Evolutionary conservation across 192 early-diverging fungal species (phyloP).

Genomic region (Lunasporangiospora selenospora): DNA sequence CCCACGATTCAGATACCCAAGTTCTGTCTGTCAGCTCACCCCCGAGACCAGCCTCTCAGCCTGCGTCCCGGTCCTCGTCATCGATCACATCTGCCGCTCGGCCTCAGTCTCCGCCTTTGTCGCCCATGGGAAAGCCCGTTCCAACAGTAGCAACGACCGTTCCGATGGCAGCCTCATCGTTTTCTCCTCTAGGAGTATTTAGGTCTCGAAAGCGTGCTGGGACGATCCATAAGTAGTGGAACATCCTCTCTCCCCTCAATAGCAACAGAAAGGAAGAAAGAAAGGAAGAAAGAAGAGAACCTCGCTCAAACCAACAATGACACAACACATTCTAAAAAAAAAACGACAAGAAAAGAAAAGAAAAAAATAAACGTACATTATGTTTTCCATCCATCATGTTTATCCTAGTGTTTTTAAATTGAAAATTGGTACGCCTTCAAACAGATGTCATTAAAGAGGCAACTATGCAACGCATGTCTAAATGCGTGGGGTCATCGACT

Average conservation of each 20-base stretch:
- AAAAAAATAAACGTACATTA: no score
- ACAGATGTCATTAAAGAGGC: no score
- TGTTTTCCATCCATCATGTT: no score
- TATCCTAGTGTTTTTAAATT: no score
- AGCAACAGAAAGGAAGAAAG: no score
- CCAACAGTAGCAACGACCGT: neutral
- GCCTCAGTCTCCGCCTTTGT: neutral
- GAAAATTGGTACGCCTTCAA: no score
- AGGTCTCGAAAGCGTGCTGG: constrained; percentile 36
- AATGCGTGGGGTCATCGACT: no score
- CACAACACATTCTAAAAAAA: no score
- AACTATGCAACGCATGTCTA: no score
- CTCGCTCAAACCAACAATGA: no score
- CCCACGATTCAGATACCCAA: neutral
- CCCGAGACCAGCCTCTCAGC: neutral
- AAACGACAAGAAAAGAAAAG: no score
- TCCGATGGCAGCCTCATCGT: neutral
- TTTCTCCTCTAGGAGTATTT: constrained; percentile 29
- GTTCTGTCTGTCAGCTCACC: constrained; percentile 1
- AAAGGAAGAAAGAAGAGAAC: no score
- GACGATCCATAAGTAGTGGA: constrained; percentile 18
- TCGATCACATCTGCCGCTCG: neutral
- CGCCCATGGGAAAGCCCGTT: neutral
- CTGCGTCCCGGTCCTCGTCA: neutral
- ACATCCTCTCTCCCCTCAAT: neutral